Percentiles rank a stretch among this genome's conserved stretches.
phyloP scores from a whole-genome alignment of 1,284 basidiomycete genomes.

The Stereum hirsutum region DNA sequence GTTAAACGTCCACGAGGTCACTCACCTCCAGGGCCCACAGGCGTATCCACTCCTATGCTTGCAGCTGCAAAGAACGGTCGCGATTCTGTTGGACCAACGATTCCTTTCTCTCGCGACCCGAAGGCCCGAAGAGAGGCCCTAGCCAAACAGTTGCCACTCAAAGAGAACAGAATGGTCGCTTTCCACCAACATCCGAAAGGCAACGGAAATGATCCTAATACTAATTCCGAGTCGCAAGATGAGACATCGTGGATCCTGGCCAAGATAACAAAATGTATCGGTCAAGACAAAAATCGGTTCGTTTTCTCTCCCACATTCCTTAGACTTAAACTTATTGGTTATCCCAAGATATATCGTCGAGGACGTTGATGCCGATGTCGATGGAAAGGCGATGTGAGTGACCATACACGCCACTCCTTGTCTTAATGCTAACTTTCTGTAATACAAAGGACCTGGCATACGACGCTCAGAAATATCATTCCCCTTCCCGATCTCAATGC shows the following conservation, averaged over 20 bases:
- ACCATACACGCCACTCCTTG: not conserved
- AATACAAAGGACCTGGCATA: constrained; percentile 47
- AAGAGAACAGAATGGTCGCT: constrained; percentile 66
- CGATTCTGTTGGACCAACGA: constrained; percentile 41
- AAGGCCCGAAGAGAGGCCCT: constrained; percentile 55
- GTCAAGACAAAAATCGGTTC: constrained; percentile 59
- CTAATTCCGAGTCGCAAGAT: constrained; percentile 45
- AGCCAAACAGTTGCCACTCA: constrained; percentile 53
- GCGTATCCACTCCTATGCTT: constrained; percentile 27
- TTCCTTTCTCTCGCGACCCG: constrained; percentile 54
- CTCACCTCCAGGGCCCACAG: constrained; percentile 44
- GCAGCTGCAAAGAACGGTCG: constrained; percentile 39
- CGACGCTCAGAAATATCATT: constrained; percentile 60
- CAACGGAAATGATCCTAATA: constrained; percentile 29
- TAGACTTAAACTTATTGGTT: not conserved
- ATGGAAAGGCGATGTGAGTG: constrained; percentile 48
- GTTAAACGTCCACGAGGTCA: constrained; percentile 62
- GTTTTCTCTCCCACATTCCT: constrained; percentile 13
- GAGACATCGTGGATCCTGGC: constrained; percentile 77
- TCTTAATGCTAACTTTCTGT: constrained; percentile 4
- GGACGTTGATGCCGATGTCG: constrained; percentile 72
- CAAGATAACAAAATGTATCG: constrained; percentile 58
- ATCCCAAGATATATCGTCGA: constrained; percentile 65
- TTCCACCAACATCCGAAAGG: constrained; percentile 60
- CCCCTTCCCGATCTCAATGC: constrained; percentile 68